Percentiles rank a stretch among this genome's conserved stretches.
These are phyloP conservation scores for Penicillium herquei DNA, from an alignment of 495 filamentous ascomycete species.

Conservation along the genomic window DNA sequence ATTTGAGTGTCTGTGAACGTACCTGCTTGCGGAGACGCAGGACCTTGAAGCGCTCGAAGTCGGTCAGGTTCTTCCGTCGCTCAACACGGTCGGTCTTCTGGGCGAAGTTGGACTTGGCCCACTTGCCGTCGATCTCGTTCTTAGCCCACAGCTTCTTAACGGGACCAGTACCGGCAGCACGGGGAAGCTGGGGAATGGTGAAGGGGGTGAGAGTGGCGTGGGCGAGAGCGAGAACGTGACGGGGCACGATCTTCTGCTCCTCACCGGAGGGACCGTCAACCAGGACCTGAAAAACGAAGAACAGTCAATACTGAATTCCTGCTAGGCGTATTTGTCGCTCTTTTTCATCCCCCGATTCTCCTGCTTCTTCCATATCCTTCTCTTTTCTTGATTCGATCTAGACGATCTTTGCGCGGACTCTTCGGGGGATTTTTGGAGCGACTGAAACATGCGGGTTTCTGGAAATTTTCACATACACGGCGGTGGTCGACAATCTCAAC, in stretches of 20 bases:
- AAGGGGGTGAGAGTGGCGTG: slow-evolving; percentile 86
- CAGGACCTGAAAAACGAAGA: slow-evolving; percentile 64
- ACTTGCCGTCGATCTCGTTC: slow-evolving; percentile 84
- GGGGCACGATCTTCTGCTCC: slow-evolving; percentile 71
- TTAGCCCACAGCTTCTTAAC: slow-evolving; percentile 85
- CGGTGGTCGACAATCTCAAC: slow-evolving; percentile 99
- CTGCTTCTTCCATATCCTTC: slow-evolving; percentile 3
- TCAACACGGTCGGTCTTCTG: slow-evolving; percentile 80
- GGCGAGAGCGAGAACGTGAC: slow-evolving; percentile 76
- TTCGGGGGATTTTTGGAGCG: slow-evolving; percentile 42
- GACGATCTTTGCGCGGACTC: slow-evolving; percentile 1
- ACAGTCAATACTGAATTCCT: slow-evolving; percentile 34
- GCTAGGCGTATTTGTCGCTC: neutral
- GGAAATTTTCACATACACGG: slow-evolving; percentile 61
- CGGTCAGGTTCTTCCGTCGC: slow-evolving; percentile 86
- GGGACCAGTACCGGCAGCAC: slow-evolving; percentile 75
- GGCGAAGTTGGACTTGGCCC: slow-evolving; percentile 81
- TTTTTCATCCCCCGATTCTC: slow-evolving; percentile 8
- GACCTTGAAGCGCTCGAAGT: slow-evolving; percentile 99
- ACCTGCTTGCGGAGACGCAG: slow-evolving; percentile 96
- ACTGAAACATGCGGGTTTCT: neutral
- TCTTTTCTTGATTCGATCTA: slow-evolving; percentile 2
- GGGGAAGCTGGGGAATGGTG: slow-evolving; percentile 83
- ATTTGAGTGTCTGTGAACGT: slow-evolving; percentile 23
- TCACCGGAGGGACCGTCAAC: slow-evolving; percentile 87